Conservation (phyloP, 768 basidiomycete genomes). For the Antrodiella citrinella region DNA sequence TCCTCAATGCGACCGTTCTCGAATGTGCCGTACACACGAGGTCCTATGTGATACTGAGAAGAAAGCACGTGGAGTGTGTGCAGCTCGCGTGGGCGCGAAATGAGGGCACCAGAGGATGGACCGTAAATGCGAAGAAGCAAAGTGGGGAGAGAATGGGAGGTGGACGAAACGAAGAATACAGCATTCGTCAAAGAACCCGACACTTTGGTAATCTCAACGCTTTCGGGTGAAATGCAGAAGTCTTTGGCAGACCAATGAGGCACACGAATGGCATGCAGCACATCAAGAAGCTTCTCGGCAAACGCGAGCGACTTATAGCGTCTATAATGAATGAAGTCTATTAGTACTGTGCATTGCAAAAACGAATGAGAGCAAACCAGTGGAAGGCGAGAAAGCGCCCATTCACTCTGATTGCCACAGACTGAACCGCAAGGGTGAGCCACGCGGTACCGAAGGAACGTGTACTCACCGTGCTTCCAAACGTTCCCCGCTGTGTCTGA, state of each 20-base stretch:
- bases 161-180: constrained; percentile 85
- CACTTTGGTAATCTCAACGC: constrained; percentile 65
- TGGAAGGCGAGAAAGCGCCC: constrained; percentile 13
- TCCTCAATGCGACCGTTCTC: constrained; percentile 93
- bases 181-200: constrained; percentile 93
- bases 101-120: constrained; percentile 74
- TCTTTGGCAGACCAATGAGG: constrained; percentile 45
- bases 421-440: constrained; percentile 16
- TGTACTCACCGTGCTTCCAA: constrained; percentile 67
- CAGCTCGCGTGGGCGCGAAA: constrained; percentile 83
- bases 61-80: constrained; percentile 86
- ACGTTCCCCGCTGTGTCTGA: constrained; percentile 46
- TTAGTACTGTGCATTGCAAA: constrained; percentile 15
- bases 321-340: constrained; percentile 31
- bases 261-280: constrained; percentile 46
- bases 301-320: constrained; percentile 57
- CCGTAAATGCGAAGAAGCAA: constrained; percentile 91
- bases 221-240: constrained; percentile 37
- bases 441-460: constrained; percentile 14
- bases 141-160: constrained; percentile 40
- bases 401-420: constrained; percentile 15
- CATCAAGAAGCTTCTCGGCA: constrained; percentile 43
- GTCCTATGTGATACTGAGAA: constrained; percentile 81
- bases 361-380: constrained; percentile 22
- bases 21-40: constrained; percentile 91